A percentile compares a stretch with the other conserved stretches of the same genome.
phyloP scores from a whole-genome alignment of 2,329 filamentous ascomycete genomes.

The Fusarium brachygibbosum region DNA sequence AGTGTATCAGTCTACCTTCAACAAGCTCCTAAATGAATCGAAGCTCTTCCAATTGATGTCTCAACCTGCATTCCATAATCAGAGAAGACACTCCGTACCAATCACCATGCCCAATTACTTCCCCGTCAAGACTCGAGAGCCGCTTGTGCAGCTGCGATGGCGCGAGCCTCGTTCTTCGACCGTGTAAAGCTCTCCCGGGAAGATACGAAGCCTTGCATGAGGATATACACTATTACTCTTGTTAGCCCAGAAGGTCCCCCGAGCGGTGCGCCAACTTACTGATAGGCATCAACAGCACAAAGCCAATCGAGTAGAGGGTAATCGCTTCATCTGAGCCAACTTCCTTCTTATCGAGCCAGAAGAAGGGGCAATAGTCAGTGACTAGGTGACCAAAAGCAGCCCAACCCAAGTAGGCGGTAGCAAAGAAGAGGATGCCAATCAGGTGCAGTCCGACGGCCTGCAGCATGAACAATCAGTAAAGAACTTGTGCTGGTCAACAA shows the following conservation, averaged over 20 bases:
- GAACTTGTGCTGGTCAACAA: rapidly evolving
- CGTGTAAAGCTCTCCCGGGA: conserved; percentile 61
- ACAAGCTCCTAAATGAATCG: not conserved
- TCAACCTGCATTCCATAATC: not conserved
- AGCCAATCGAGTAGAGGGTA: conserved; percentile 59
- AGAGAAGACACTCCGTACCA: not conserved
- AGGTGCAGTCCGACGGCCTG: conserved; percentile 62
- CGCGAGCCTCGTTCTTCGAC: conserved; percentile 45
- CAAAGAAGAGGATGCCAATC: conserved; percentile 57
- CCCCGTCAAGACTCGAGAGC: conserved; percentile 40
- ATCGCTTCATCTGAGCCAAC: conserved; percentile 61
- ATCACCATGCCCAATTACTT: conserved; percentile 4
- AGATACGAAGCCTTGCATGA: conserved; percentile 64
- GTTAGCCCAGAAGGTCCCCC: conserved; percentile 31
- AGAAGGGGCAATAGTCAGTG: conserved; percentile 63
- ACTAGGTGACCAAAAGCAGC: conserved; percentile 61
- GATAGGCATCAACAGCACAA: conserved; percentile 59
- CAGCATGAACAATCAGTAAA: conserved; percentile 27
- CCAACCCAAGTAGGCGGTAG: conserved; percentile 64
- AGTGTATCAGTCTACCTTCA: conserved; percentile 13
- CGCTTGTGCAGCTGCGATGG: conserved; percentile 45
- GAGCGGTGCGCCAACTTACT: conserved; percentile 55
- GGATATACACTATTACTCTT: conserved; percentile 58
- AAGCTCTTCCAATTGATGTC: not conserved
- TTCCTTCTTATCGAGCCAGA: conserved; percentile 63